Evolutionary conservation across 1,139 yeast genomes (phyloP).

Genomic region (Yamadazyma oceani): DNA sequence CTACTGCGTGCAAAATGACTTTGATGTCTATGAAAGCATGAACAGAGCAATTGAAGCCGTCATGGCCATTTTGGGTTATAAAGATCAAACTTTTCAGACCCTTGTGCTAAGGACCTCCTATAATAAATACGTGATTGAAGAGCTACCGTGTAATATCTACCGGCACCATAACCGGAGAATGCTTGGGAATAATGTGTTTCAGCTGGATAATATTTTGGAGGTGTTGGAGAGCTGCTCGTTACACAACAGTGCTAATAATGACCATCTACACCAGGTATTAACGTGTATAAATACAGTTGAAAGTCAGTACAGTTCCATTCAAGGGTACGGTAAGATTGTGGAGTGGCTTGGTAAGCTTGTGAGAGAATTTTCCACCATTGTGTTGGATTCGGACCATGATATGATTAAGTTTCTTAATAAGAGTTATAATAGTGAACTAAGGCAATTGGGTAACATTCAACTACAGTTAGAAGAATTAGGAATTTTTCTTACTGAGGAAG

Average conservation of each 20-base stretch:
- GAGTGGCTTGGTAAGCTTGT: not conserved
- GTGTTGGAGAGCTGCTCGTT: not conserved
- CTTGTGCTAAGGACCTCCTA: no score
- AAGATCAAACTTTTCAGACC: no score
- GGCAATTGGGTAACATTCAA: constrained; percentile 15
- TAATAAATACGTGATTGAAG: no score
- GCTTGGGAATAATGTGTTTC: not conserved
- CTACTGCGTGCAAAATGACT: not conserved
- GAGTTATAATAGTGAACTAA: constrained; percentile 13
- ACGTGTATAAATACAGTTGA: not conserved
- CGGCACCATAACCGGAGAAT: no score
- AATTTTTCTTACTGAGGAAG: constrained; percentile 7
- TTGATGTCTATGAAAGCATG: not conserved
- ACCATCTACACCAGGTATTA: not conserved
- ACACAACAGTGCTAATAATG: not conserved
- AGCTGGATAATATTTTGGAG: not conserved
- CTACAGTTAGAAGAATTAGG: constrained; percentile 12
- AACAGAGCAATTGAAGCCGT: not conserved
- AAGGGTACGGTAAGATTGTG: not conserved
- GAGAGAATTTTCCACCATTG: not conserved
- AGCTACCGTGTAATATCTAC: no score
- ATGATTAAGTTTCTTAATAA: constrained; percentile 12
- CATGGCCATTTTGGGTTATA: not conserved
- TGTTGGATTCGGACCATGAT: constrained; percentile 2
- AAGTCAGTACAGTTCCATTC: not conserved